Evolutionary conservation across 2,329 filamentous ascomycete species (phyloP).

Genomic region (Diplocarpon rosae): DNA sequence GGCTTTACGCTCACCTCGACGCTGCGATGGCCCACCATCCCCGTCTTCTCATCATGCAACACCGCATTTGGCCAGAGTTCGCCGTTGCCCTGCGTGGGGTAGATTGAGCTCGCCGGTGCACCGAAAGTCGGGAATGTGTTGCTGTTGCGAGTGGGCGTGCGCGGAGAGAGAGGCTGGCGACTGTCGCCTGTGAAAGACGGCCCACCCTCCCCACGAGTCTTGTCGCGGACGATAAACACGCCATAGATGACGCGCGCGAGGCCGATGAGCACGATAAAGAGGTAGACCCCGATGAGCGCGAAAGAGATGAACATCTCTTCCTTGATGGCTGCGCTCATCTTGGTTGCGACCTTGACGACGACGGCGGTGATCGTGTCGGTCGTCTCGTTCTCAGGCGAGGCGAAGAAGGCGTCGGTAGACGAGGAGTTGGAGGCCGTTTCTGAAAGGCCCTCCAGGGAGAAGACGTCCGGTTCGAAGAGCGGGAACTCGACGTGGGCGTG

Average conservation of each 20-base stretch:
- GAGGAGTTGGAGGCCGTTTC: slow-evolving; percentile 42
- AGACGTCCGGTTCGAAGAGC: slow-evolving; percentile 64
- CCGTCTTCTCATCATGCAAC: slow-evolving; percentile 15
- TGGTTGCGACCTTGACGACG: slow-evolving; percentile 56
- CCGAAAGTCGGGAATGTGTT: slow-evolving; percentile 18
- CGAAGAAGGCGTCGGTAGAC: slow-evolving; percentile 59
- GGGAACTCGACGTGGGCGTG: slow-evolving; percentile 78
- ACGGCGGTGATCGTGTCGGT: slow-evolving; percentile 74
- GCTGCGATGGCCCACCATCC: slow-evolving; percentile 11
- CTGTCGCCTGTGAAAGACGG: slow-evolving; percentile 22
- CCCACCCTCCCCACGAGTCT: slow-evolving; percentile 50
- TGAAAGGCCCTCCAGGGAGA: slow-evolving; percentile 48
- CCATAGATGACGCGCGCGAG: slow-evolving; percentile 53
- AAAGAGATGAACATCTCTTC: slow-evolving; percentile 73
- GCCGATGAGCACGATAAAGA: slow-evolving; percentile 67
- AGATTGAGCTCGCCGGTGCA: slow-evolving; percentile 12
- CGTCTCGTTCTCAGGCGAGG: slow-evolving; percentile 61
- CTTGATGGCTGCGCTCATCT: slow-evolving; percentile 56
- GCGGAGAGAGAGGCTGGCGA: slow-evolving; percentile 7
- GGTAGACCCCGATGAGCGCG: slow-evolving; percentile 63
- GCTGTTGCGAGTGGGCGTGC: slow-evolving; percentile 7
- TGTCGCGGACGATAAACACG: slow-evolving; percentile 44
- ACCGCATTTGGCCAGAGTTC: slow-evolving; percentile 5
- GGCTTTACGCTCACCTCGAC: slow-evolving; percentile 15
- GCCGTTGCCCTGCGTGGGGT: slow-evolving; percentile 5